These are phyloP conservation scores for Nakazawaea anatomiae DNA, from an alignment of 805 yeast species.

Conservation along the genomic window DNA sequence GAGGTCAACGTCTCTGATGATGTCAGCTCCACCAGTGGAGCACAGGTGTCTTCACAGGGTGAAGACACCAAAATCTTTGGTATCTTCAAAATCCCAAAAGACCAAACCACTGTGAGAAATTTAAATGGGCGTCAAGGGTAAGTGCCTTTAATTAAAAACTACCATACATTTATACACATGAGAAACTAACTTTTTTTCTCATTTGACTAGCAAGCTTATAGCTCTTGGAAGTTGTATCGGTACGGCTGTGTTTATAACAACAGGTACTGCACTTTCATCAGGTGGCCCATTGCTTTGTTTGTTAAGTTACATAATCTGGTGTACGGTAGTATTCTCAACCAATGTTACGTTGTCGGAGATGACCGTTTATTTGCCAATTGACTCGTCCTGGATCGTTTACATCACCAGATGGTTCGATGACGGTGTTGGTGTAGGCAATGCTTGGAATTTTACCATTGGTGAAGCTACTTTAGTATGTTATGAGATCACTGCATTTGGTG, in stretches of 20 bases:
- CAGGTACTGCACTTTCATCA: conserved; percentile 54
- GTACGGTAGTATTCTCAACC: conserved; percentile 59
- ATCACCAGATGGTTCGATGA: conserved; percentile 74
- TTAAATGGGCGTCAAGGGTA: conserved; percentile 9
- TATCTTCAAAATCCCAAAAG: conserved; percentile 9
- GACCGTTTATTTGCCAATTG: conserved; percentile 69
- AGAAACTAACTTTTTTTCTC: conserved; percentile 18
- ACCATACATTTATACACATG: not conserved
- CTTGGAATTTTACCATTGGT: conserved; percentile 76
- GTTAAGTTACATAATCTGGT: conserved; percentile 64
- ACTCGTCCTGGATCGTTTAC: conserved; percentile 65
- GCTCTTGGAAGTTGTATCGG: conserved; percentile 83
- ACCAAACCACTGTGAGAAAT: conserved; percentile 2
- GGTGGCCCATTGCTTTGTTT: conserved; percentile 71
- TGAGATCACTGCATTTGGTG: conserved; percentile 61
- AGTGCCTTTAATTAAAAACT: not conserved
- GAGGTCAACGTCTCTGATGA: not conserved
- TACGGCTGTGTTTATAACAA: conserved; percentile 70
- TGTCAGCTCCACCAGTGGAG: not conserved
- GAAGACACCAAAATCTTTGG: conserved; percentile 6
- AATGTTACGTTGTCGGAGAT: conserved; percentile 74
- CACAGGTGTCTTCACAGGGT: not conserved
- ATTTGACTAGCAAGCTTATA: conserved; percentile 41
- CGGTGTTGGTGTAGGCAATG: conserved; percentile 67
- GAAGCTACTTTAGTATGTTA: conserved; percentile 77